Base-by-base conservation (phyloP, 768 basidiomycete genomes). In the Boletus edulis region DNA sequence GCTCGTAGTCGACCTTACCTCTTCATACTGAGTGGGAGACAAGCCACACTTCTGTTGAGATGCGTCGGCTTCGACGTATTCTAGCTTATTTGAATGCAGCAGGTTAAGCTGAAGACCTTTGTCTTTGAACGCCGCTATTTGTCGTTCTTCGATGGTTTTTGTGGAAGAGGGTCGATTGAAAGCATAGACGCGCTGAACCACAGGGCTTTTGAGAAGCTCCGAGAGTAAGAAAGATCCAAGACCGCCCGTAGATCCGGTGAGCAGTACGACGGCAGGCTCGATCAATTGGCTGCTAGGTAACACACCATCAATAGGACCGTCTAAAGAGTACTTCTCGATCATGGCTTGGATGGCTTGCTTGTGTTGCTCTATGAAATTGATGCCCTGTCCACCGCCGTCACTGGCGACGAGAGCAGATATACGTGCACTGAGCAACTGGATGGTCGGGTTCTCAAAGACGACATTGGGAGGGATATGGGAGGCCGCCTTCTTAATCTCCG, bases 181-280 rank as follows among this genome's bases (percentile, higher is more conserved):
- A 0, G 71, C 63, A 48, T 73, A 76, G 3, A 78, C 64, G 17
- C 57, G 63, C 29, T 64, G 51, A 0, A 73, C 68, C 3, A 22
- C 38, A 2, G 57, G 34, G 38, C 63, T 58, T 17, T 62, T 42
- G 40, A 75, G 56, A 4, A 76, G 59, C 1, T 60, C 60, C 1
- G 68, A 65, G 15, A 78, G 60, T 2, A 76, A 38, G 52, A 74
- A 71, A 2, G 73, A 72, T 2, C 78, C 78, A 2, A 80, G 64
- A 5, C 70, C 72, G 1, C 78, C 78, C 2, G 78, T 79, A 5
- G 73, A 72, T 15, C 78, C 78, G 6, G 78, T 79, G 9, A 78
- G 49, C 4, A 63, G 52, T 3, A 54, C 54, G 4, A 46, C 51
- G 5, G 31, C 51, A 14, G 34, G 34, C 8, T 37, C 44, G 0